Evolutionary conservation across 148 eudicot species (phyloP), one percentile per base, ranked within the genome.

Genomic region (Vaccinium darrowii): DNA sequence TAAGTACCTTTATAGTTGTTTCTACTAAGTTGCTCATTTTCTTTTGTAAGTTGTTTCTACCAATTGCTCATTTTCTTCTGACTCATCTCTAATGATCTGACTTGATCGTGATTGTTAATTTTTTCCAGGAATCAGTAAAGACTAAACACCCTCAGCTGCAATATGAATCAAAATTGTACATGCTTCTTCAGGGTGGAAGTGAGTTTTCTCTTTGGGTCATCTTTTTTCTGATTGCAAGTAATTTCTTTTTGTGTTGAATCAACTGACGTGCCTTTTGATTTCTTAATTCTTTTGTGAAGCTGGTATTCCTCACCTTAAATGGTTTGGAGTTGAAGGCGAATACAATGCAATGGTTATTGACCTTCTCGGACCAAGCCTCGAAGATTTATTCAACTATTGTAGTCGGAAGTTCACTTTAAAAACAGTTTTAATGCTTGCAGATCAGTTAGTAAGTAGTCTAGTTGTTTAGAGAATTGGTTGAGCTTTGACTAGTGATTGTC

Each of bases 351-450:
- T 95, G 98, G 98, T 92, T 86, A 95, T 95, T 87, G 98, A 95
- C 86, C 96, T 95, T 89, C 92, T 95, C 60, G 98, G 98, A 76
- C 98, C 98, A 43, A 95, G 98, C 85, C 77, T 95, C 84, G 98
- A 95, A 86, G 98, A 95, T 82, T 86, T 95, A n/a, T 95, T 95
- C 85, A 95, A 95, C 86, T 95, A 95, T 77, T 93, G 98, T 84
- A 93, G 82, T 84, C 87, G 98, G 84, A 92, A 90, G 75, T 86
- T 95, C 52, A 76, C 96, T 30, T 77, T 95, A 88, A 95, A 95
- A 88, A 90, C 98, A 25, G 98, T 95, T 5, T 83, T 95, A 87
- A 95, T 95, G 98, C 98, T 95, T 87, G 98, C 98, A 52, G 98
- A 95, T 88, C 96, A 95, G 81, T 82, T 95, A 81, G 98, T 95